A percentile compares a stretch with the other conserved stretches of the same genome.
These are phyloP conservation scores for Centrapalus pauciflorus DNA, from an alignment of 129 eudicot genomes.

Conservation along the genomic window DNA sequence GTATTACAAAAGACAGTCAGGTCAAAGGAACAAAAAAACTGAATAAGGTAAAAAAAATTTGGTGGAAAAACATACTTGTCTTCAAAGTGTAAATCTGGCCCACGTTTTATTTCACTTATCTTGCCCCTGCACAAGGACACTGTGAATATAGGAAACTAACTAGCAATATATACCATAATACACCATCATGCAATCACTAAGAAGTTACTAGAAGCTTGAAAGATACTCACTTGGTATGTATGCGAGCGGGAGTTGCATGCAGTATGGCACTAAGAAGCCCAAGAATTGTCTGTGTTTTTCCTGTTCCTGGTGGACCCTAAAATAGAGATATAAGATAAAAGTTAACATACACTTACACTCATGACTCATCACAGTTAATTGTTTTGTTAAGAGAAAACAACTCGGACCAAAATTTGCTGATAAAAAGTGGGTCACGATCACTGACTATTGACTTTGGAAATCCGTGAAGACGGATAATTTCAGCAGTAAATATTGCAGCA, in stretches of 20 bases:
- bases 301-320: constrained; percentile 99
- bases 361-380: no score
- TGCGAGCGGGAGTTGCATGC: constrained; percentile 90
- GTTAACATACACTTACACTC: no score
- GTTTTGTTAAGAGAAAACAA: not conserved
- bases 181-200: not conserved
- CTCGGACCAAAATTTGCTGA: not conserved
- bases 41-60: not conserved
- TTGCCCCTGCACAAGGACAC: constrained; percentile 53
- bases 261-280: constrained; percentile 94
- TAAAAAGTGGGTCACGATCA: not conserved
- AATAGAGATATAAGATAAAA: constrained; percentile 14
- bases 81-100: constrained; percentile 60
- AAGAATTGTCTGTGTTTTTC: constrained; percentile 97
- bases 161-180: not conserved
- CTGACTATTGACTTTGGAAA: not conserved
- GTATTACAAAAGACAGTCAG: no score
- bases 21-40: not conserved
- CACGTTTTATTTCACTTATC: constrained; percentile 53
- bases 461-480: not conserved
- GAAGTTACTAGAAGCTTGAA: not conserved
- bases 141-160: constrained; percentile 4
- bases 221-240: constrained; percentile 59
- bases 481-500: not conserved
- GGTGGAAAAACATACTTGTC: constrained; percentile 48